Evolutionary conservation across 1,284 basidiomycete genomes (phyloP), one percentile per base, ranked within the genome.

Genomic region (Entoloma clypeatum): DNA sequence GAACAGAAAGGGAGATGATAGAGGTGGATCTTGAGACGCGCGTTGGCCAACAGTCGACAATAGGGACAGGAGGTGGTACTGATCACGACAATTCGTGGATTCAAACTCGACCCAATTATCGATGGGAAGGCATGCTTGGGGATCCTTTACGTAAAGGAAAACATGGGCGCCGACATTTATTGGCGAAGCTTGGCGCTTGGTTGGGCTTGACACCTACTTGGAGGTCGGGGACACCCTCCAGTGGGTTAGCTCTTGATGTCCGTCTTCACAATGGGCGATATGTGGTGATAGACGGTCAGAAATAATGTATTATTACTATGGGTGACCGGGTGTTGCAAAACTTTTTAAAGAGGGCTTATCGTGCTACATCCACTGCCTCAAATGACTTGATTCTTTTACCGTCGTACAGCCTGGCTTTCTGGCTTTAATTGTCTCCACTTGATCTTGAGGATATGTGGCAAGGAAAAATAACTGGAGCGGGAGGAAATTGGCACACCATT

Each of bases 1-100:
- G 54, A 10, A 66, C 69, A 9, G 76, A 79, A 50, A 57, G 79
- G 30, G 75, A 81, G 47, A 78, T 84, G 72, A 69, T 79, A 39
- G 74, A 77, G 18, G 61, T 84, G 26, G 77, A 81, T 53, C 42
- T 70, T 28, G 67, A 74, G 45, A 74, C 76, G 9, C 73, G 71
- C 47, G 33, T 40, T 7, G 69, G 61, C 16, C 65, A 63, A 40
- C 61, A 69, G 3, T 79, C 77, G 1, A 75, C 72, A 6, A 61
- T 79, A 16, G 79, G 80, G 9, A 86, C 83, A 2, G 84, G 82
- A 0, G 78, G 72, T 5, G 86, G 85, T 0, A 88, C 86, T 1
- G 77, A 85, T 53, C 77, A 87, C 48, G 79, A 87, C 52, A 76
- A 78, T 48, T 60, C 64, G 1, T 69, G 67, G 30, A 81, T 86